phyloP scores from a whole-genome alignment of 192 early-diverging fungal species.

The Dissophora globulifera region DNA sequence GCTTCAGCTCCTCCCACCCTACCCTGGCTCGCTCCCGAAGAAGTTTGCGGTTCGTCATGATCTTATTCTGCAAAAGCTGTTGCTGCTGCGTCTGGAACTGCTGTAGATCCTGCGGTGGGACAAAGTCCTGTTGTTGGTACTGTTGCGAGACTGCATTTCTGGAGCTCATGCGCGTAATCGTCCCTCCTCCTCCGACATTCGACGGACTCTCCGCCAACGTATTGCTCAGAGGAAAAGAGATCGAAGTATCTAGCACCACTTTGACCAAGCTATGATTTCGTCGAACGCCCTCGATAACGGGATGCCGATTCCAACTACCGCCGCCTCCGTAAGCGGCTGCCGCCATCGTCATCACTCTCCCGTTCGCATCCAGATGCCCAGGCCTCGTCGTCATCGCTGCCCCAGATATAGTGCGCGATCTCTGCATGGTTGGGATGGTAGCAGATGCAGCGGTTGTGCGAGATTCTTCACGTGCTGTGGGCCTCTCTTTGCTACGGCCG shows the following conservation, averaged over 20 bases:
- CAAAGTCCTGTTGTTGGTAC: neutral
- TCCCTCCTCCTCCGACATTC: too few relatives aligned
- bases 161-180: too few relatives aligned
- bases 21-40: conserved; percentile 25
- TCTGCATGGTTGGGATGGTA: conserved; percentile 1
- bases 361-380: neutral
- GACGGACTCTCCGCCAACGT: too few relatives aligned
- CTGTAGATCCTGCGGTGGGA: neutral
- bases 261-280: conserved; percentile 51
- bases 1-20: conserved; percentile 41
- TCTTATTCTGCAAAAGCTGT: conserved; percentile 30
- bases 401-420: too few relatives aligned
- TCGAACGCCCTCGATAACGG: conserved; percentile 38
- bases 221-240: neutral
- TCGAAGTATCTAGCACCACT: conserved; percentile 17
- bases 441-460: too few relatives aligned
- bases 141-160: too few relatives aligned
- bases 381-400: neutral
- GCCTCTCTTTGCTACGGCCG: too few relatives aligned
- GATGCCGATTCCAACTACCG: conserved; percentile 15
- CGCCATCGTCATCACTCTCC: neutral
- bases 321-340: neutral
- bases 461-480: too few relatives aligned
- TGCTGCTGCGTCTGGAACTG: conserved; percentile 24
- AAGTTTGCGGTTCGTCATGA: conserved; percentile 33